Evolutionary conservation across 345 rosid genomes (phyloP).

Genomic region (Noccaea caerulescens): DNA sequence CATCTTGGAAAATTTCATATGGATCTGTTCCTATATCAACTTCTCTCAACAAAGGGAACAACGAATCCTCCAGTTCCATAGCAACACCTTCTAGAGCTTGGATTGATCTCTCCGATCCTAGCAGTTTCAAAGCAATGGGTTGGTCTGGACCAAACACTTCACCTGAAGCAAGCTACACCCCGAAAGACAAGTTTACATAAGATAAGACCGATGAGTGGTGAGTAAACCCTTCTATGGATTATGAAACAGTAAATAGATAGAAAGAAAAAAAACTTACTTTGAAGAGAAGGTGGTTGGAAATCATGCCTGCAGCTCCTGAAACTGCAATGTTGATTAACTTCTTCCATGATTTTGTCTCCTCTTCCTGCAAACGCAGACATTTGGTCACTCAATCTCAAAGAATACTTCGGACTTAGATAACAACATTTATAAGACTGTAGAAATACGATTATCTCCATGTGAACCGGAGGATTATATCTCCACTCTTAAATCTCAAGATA

Average conservation of each 20-base stretch:
- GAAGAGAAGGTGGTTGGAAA: constrained; percentile 92
- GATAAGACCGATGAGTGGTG: constrained; percentile 16
- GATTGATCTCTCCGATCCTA: constrained; percentile 92
- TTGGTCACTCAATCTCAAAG: neutral
- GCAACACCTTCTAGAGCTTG: constrained; percentile 99
- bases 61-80: constrained; percentile 98
- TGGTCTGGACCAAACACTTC: constrained; percentile 90
- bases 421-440: neutral
- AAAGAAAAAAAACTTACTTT: constrained; percentile 59
- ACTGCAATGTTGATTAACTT: constrained; percentile 76
- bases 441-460: constrained; percentile 1
- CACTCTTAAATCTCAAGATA: neutral
- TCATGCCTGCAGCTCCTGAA: constrained; percentile 99
- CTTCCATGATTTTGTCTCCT: constrained; percentile 92
- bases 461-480: constrained; percentile 15
- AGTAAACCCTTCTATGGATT: constrained; percentile 5
- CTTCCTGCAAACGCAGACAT: constrained; percentile 59
- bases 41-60: constrained; percentile 92
- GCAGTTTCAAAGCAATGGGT: constrained; percentile 81
- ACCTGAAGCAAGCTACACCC: constrained; percentile 86
- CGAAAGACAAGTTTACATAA: constrained; percentile 19
- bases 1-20: constrained; percentile 89
- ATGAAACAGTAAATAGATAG: neutral
- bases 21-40: constrained; percentile 84
- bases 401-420: neutral